phyloP scores from a whole-genome alignment of 2,329 filamentous ascomycete species.

The Trichoderma guizhouense region DNA sequence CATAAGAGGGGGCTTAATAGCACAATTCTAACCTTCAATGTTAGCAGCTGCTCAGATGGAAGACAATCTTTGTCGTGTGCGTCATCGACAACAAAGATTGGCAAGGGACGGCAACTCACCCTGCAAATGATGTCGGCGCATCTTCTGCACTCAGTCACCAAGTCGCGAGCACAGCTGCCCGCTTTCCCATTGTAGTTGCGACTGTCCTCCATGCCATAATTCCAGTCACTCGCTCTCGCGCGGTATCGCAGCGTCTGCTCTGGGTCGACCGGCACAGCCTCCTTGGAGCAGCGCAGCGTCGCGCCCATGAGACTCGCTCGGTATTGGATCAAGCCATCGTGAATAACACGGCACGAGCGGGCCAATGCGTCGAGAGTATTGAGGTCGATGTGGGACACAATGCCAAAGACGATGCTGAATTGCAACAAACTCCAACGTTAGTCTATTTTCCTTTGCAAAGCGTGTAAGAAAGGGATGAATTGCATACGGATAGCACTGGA shows the following conservation, averaged over 20 bases:
- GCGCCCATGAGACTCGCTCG: constrained; percentile 68
- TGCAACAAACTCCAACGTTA: background rate
- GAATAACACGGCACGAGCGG: constrained; percentile 75
- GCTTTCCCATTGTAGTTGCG: constrained; percentile 62
- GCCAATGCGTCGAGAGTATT: constrained; percentile 84
- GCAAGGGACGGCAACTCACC: constrained; percentile 48
- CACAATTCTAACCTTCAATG: constrained; percentile 67
- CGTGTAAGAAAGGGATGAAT: background rate
- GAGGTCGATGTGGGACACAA: constrained; percentile 77
- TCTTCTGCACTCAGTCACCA: constrained; percentile 78
- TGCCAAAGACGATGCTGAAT: constrained; percentile 69
- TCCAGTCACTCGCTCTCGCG: constrained; percentile 51
- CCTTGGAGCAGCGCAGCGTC: constrained; percentile 78
- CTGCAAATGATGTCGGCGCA: constrained; percentile 78
- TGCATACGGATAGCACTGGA: constrained; percentile 38
- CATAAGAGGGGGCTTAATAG: constrained; percentile 73
- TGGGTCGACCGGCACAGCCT: constrained; percentile 53
- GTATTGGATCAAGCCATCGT: constrained; percentile 73
- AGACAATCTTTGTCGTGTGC: background rate
- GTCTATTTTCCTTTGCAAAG: background rate
- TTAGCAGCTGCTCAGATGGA: background rate
- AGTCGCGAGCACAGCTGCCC: constrained; percentile 77
- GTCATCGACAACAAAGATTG: background rate
- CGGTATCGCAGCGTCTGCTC: constrained; percentile 57
- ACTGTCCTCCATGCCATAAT: constrained; percentile 53